Percentiles rank a stretch among this genome's conserved stretches.
Evolutionary conservation across 129 eudicot species (phyloP).

Genomic region (Solidago caesia): DNA sequence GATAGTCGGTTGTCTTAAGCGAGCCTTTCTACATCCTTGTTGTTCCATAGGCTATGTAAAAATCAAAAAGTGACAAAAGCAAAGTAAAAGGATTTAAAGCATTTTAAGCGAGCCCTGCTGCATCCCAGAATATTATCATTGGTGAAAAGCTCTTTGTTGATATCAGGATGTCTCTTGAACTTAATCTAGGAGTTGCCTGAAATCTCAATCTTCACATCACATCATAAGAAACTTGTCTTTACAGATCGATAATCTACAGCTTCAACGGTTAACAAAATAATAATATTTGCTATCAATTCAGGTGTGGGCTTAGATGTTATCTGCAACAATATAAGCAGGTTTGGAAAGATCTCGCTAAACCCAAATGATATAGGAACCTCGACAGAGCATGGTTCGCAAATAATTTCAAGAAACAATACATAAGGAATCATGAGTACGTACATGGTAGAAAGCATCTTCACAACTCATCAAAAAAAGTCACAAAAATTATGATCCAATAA

Average conservation of each 20-base stretch:
- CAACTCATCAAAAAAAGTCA: no score
- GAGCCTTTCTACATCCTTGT: no score
- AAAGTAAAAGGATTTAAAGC: no score
- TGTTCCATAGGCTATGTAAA: no score
- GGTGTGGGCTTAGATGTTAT: slow-evolving; percentile 24
- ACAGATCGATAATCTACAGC: slow-evolving; percentile 9
- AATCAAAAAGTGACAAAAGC: no score
- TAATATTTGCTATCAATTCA: background rate
- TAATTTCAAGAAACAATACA: no score
- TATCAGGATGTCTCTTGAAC: slow-evolving; percentile 90
- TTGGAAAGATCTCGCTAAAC: slow-evolving; percentile 37
- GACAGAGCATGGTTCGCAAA: slow-evolving; percentile 14
- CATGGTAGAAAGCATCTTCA: no score
- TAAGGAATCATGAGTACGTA: no score
- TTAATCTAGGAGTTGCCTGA: slow-evolving; percentile 66
- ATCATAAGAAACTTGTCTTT: slow-evolving; percentile 12
- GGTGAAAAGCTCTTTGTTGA: slow-evolving; percentile 79
- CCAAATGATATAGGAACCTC: slow-evolving; percentile 28
- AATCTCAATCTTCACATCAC: slow-evolving; percentile 63
- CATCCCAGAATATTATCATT: slow-evolving; percentile 79
- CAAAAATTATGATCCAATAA: no score
- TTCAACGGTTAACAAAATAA: slow-evolving; percentile 15
- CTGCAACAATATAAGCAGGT: slow-evolving; percentile 40
- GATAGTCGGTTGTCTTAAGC: no score
- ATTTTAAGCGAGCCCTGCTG: background rate